Base-by-base conservation (phyloP, 768 basidiomycete genomes). In the Tephrocybe rancida region DNA sequence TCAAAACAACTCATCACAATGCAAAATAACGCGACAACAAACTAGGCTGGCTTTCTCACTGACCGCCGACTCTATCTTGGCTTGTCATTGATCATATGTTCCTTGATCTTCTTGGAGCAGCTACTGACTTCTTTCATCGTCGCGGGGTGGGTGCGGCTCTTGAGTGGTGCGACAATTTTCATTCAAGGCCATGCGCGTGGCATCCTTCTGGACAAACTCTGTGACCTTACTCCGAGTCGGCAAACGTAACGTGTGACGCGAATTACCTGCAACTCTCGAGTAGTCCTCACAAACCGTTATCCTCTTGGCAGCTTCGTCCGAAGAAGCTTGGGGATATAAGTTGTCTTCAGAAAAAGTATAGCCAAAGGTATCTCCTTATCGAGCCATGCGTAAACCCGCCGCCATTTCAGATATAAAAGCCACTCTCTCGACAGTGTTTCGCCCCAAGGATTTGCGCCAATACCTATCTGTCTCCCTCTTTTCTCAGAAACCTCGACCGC, bases 261-360 rank as follows among this genome's bases (percentile, higher is more conserved):
- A n/a, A n/a, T n/a, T n/a, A n/a, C n/a, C n/a, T n/a, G n/a, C n/a
- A n/a, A n/a, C n/a, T n/a, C n/a, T n/a, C n/a, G n/a, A 32, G 35
- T 16, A 37, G 8, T 37, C 35, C 16, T n/a, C n/a, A n/a, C n/a
- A n/a, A n/a, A n/a, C n/a, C n/a, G n/a, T n/a, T n/a, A 52, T 22
- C 13, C 6, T 35, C 56, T 57, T 57, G 56, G 56, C 56, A 44
- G 3, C 22, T 51, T 51, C 45, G 43, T 43, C 56, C 56, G 56
- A 52, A 57, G 46, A 56, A 52, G 25, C 41, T n/a, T 30, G 41
- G 26, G n/a, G 35, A 16, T 37, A 37, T 37, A 37, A 37, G 35
- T 37, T 16, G 35, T 13, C 35, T 9, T 8, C 7, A 16, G 45
- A 39, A 37, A 29, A 42, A 27, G 34, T 22, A 14, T 42, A 48